Evolutionary conservation across 2,329 filamentous ascomycete genomes (phyloP).

Genomic region (Hypoxylon sp.): DNA sequence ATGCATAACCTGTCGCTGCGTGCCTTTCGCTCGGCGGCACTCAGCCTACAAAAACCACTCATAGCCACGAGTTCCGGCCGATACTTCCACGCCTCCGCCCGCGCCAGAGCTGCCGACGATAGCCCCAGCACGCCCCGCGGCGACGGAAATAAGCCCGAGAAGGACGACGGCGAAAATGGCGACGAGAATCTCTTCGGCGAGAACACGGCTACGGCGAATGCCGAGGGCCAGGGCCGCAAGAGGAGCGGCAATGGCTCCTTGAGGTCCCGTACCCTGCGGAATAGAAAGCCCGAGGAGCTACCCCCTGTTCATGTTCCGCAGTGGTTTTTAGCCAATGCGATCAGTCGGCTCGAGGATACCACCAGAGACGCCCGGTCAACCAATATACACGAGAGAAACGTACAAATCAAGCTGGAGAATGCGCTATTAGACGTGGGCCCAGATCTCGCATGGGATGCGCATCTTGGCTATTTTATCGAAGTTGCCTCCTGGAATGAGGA

Average conservation of each 20-base stretch:
- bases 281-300: slow-evolving; percentile 56
- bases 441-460: neutral
- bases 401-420: slow-evolving; percentile 21
- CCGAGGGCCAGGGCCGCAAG: slow-evolving; percentile 47
- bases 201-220: slow-evolving; percentile 30
- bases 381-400: slow-evolving; percentile 18
- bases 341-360: slow-evolving; percentile 57
- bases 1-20: slow-evolving; percentile 52
- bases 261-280: slow-evolving; percentile 44
- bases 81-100: slow-evolving; percentile 44
- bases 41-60: slow-evolving; percentile 35
- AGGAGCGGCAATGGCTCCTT: slow-evolving; percentile 40
- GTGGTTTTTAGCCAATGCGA: slow-evolving; percentile 67
- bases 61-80: slow-evolving; percentile 38
- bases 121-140: slow-evolving; percentile 37
- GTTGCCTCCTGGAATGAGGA: slow-evolving; percentile 33
- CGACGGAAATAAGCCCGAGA: slow-evolving; percentile 45
- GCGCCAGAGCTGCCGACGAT: slow-evolving; percentile 40
- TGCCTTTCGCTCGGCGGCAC: slow-evolving; percentile 50
- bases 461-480: slow-evolving; percentile 23
- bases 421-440: slow-evolving; percentile 1
- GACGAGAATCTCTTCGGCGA: slow-evolving; percentile 47
- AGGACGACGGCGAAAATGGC: slow-evolving; percentile 23
- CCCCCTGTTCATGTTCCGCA: slow-evolving; percentile 68
- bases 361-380: slow-evolving; percentile 27